phyloP scores from a whole-genome alignment of 495 filamentous ascomycete species.

The Daldinia caldariorum region DNA sequence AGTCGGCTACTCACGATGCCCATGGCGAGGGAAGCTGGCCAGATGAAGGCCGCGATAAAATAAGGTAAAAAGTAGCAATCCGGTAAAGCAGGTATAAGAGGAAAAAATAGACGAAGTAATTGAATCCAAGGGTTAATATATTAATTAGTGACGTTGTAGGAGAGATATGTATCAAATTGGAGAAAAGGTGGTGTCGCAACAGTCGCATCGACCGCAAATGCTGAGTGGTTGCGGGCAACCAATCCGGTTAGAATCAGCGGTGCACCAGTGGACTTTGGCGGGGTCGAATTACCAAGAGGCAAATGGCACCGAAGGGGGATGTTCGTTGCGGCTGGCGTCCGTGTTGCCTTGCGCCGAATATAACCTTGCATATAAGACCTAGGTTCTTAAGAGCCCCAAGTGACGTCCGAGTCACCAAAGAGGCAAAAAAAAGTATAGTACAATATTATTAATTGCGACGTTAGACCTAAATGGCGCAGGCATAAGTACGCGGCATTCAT shows the following conservation, averaged over 20 bases:
- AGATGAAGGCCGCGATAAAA: conserved; percentile 42
- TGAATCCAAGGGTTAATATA: conserved; percentile 37
- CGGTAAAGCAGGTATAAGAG: conserved; percentile 9
- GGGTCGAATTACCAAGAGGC: conserved; percentile 29
- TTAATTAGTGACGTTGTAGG: conserved; percentile 44
- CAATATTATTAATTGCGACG: conserved; percentile 27
- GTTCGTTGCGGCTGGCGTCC: conserved; percentile 15
- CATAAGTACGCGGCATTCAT: conserved; percentile 21
- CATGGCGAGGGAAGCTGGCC: conserved; percentile 65
- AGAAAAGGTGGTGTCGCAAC: conserved; percentile 44
- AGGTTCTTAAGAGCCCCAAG: conserved; percentile 20
- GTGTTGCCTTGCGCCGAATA: conserved; percentile 36
- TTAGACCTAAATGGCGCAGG: conserved; percentile 32
- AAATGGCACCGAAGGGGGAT: conserved; percentile 14
- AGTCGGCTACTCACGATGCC: conserved; percentile 91
- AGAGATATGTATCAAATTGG: conserved; percentile 44
- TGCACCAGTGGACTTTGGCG: conserved; percentile 42
- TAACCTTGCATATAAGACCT: conserved; percentile 23
- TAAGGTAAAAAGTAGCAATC: conserved; percentile 24
- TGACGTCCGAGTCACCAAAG: conserved; percentile 25
- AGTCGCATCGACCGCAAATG: conserved; percentile 41
- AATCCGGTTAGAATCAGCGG: conserved; percentile 34
- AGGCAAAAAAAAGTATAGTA: conserved; percentile 24
- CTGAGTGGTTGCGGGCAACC: conserved; percentile 39
- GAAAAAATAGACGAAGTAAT: conserved; percentile 27